Base-by-base conservation (phyloP, 495 filamentous ascomycete species). In the Aspergillus olivimuriae region DNA sequence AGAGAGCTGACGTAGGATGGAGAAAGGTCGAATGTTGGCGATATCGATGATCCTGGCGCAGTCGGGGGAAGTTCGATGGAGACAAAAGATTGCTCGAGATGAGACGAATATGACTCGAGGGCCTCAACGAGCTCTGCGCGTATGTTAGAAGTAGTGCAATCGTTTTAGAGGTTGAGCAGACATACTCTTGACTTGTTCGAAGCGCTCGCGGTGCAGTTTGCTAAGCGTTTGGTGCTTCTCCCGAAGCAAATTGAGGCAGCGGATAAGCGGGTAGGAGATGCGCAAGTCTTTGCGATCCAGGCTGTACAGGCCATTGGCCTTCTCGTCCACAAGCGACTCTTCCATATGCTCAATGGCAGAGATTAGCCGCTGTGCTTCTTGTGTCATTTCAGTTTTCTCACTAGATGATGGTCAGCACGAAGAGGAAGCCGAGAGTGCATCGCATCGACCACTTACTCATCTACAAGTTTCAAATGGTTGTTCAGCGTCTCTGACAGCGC, bases 171-270 rank as follows among this genome's bases (percentile, higher is more conserved):
- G n/a, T 3, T 15, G 17, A 10, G 7, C 4, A 15, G n/a, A 62
- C 83, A 60, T 68, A 95, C 90, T 94, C 66, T 86, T 91, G 40
- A 96, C 86, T 65, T 96, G 87, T 53, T 95, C 89, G 48, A 87
- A 95, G 40, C 91, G 81, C 65, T 96, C 88, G 21, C 78, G 76
- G 63, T 97, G 90, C 19, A 91, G 60, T 60, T 84, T 86, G 66
- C 76, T 81, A 54, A 96, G 76, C 19, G 79, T 77, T 31, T 71
- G 73, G 52, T 94, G 81, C 69, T 94, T 95, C 62, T 95, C 89
- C 58, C 89, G 89, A 42, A 99, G 64, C 22, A 62, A 65, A 51
- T 81, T 72, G 38, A 97, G 68, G 60, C 92, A 97, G 36, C 77
- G 74, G 22, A 76, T 77, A 41, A 97, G 76, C 1, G 92, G 92